Base-by-base conservation (phyloP, 1,284 basidiomycete genomes). In the Ganoderma boninense region DNA sequence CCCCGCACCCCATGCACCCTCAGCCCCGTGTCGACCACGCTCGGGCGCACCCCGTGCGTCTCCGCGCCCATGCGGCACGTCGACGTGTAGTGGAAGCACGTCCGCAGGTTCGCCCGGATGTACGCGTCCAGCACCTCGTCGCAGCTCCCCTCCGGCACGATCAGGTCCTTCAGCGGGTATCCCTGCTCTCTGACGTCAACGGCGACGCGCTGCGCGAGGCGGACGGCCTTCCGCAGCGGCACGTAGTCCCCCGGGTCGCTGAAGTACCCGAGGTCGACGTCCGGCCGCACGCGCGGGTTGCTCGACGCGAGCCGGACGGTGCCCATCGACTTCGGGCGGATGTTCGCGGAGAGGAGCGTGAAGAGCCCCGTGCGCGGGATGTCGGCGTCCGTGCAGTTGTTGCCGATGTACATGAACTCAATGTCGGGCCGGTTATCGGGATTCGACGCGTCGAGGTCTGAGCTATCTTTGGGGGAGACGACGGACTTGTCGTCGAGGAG, bases 1-100 rank as follows among this genome's bases (percentile, higher is more conserved):
- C 82, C 81, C 8, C 71, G 68, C 0, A 82, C 75, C 0, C 89
- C 88, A 68, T 87, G 84, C 23, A 91, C 87, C 18, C 79, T 74
- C 65, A 90, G 77, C 71, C 84, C 76, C 10, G 84, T 75, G 68
- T 90, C 87, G 11, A 90, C 82, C 0, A 89, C 88, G 1, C 85
- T 86, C 10, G 73, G 75, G 6, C 74, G 62, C 40, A 70, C 68
- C 0, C 63, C 35, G 54, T 35, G 35, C 7, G 35, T 35, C 35
- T 35, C 35, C 35, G 35, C 35, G 35, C 35, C 35, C 35, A 35
- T 84, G 5, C 82, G 73, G 70, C 82, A 84, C 13, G 81, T 81
- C 10, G 77, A 81, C 10, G 79, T 75, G 66, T 82, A 83, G 69
- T 84, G 82, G 72, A 78, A 83, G 23, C 78, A 80, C 38, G 81